phyloP scores from a whole-genome alignment of 2,329 filamentous ascomycete species.

The Colletotrichum tropicicola region DNA sequence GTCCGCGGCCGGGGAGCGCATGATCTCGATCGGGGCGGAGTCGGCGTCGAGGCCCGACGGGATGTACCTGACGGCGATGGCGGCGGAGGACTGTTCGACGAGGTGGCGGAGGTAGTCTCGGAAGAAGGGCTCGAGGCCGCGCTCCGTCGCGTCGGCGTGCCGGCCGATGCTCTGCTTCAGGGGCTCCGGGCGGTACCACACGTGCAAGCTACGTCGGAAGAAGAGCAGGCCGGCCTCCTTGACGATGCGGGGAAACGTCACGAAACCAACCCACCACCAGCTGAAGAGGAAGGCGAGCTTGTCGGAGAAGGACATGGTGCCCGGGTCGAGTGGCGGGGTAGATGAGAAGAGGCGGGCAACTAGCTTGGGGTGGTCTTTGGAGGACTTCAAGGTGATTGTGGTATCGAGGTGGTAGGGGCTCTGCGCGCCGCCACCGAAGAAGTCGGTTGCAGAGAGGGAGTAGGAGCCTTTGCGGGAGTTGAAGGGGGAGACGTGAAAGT shows the following conservation, averaged over 20 bases:
- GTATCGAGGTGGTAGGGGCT: conserved; percentile 59
- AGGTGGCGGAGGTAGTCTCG: conserved; percentile 57
- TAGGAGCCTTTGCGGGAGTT: conserved; percentile 69
- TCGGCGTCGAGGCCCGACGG: conserved; percentile 53
- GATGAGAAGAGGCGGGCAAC: conserved; percentile 67
- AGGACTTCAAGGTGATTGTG: conserved; percentile 69
- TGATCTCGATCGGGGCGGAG: conserved; percentile 39
- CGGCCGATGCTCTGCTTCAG: conserved; percentile 63
- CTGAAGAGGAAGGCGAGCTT: conserved; percentile 56
- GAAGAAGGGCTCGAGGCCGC: conserved; percentile 55
- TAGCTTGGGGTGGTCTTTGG: conserved; percentile 68
- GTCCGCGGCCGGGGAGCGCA: conserved; percentile 43
- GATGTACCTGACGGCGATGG: conserved; percentile 62
- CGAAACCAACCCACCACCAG: conserved; percentile 76
- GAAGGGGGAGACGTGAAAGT: conserved; percentile 82
- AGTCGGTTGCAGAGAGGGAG: conserved; percentile 58
- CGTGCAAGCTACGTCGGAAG: conserved; percentile 64
- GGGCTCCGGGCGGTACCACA: conserved; percentile 74
- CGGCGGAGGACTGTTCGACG: conserved; percentile 53
- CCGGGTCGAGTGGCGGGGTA: conserved; percentile 58
- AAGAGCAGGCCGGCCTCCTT: conserved; percentile 67
- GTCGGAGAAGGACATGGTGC: conserved; percentile 48
- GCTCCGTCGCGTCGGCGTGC: conserved; percentile 59
- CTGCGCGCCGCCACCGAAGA: conserved; percentile 49
- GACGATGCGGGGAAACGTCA: conserved; percentile 72